phyloP scores from a whole-genome alignment of 805 yeast genomes.

The Candida stauntonica region DNA sequence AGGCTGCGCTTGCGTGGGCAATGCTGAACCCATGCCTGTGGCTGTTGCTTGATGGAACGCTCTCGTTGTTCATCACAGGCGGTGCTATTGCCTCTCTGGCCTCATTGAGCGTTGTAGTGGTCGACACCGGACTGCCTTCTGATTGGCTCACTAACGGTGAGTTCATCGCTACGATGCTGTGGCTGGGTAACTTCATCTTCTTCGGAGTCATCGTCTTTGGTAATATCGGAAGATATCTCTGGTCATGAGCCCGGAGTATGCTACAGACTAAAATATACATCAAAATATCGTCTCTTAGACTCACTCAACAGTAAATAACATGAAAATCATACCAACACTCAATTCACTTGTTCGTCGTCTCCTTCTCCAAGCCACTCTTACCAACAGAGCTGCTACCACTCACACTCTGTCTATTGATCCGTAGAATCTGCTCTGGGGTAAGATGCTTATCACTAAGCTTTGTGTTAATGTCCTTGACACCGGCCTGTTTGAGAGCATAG shows the following conservation, averaged over 20 bases:
- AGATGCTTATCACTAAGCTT: conserved; percentile 22
- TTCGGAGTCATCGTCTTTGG: conserved; percentile 65
- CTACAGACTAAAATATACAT: no score
- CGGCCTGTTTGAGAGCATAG: conserved; percentile 79
- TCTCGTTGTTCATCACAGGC: conserved; percentile 44
- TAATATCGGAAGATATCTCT: conserved; percentile 58
- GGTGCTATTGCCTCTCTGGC: conserved; percentile 27
- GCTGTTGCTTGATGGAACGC: conserved; percentile 59
- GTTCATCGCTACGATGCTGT: conserved; percentile 41
- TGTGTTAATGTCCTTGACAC: conserved; percentile 31
- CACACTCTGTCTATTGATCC: conserved; percentile 55
- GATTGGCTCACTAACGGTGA: conserved; percentile 46
- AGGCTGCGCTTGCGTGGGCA: conserved; percentile 61
- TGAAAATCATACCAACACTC: background rate
- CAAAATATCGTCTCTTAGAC: no score
- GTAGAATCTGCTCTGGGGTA: conserved; percentile 46
- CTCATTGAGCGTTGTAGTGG: conserved; percentile 20
- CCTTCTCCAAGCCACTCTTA: conserved; percentile 52
- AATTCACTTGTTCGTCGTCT: conserved; percentile 31
- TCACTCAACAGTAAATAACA: conserved; percentile 1
- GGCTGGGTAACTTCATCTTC: conserved; percentile 62
- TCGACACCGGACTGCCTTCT: conserved; percentile 44
- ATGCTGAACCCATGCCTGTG: conserved; percentile 61
- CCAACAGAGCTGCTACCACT: conserved; percentile 43
- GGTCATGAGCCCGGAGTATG: conserved; percentile 11